Percentiles rank a stretch among this genome's conserved stretches.
phyloP scores from a whole-genome alignment of 495 filamentous ascomycete genomes.

The Pyrenopolyporus hunteri region DNA sequence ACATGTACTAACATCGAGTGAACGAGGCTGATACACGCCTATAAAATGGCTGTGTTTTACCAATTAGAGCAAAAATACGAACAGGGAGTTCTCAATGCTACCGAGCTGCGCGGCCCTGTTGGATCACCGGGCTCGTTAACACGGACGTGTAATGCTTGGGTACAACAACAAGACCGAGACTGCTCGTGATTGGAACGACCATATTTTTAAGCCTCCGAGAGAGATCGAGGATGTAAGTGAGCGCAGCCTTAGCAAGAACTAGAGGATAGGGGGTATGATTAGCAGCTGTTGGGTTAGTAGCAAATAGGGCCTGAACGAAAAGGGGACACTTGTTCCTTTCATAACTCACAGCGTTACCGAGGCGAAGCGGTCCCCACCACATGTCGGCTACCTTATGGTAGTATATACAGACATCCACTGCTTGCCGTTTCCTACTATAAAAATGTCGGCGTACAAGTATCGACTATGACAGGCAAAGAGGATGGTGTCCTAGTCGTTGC shows the following conservation, averaged over 20 bases:
- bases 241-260: slow-evolving; percentile 7
- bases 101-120: too few relatives aligned
- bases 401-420: slow-evolving; percentile 1
- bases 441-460: slow-evolving; percentile 22
- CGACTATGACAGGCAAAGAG: too few relatives aligned
- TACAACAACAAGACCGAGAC: background rate
- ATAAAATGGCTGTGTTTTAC: background rate
- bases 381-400: too few relatives aligned
- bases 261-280: background rate
- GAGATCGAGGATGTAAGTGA: background rate
- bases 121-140: too few relatives aligned
- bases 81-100: background rate
- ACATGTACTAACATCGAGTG: background rate
- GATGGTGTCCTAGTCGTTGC: too few relatives aligned
- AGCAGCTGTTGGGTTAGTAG: slow-evolving; percentile 10
- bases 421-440: slow-evolving; percentile 13
- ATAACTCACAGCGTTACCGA: too few relatives aligned
- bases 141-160: too few relatives aligned
- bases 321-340: slow-evolving; percentile 1
- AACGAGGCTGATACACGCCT: background rate
- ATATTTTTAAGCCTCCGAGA: background rate
- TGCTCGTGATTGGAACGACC: slow-evolving; percentile 5
- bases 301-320: slow-evolving; percentile 14
- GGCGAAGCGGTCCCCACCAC: too few relatives aligned
- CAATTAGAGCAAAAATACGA: background rate